Evolutionary conservation across 1,284 basidiomycete species (phyloP), one percentile per base, ranked within the genome.

Genomic region (Anthracocystis walkeri): DNA sequence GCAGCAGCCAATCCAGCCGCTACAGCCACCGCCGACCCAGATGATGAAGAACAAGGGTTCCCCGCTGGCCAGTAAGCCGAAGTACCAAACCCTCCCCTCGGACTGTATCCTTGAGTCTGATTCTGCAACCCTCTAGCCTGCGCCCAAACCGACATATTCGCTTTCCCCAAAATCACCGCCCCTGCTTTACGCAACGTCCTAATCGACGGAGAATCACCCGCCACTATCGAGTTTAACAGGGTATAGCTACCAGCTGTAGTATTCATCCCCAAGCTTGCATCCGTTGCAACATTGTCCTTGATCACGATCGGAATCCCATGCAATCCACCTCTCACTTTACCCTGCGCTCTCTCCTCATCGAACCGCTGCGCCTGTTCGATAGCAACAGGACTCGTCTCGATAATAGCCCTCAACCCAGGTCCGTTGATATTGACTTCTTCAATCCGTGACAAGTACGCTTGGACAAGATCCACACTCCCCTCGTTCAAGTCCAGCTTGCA

Each of bases 301-400:
- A 92, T 77, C 3, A 92, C 84, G 45, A 92, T 87, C 7, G 91
- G 91, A 31, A 92, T 91, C 0, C 91, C 91, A 76, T 92, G 91
- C 44, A 92, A 82, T 0, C 84, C 77, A n/a, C 90, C 87, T 11
- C 90, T 87, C 7, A 86, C 85, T 0, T 90, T 89, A 0, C 78
- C 86, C 2, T 57, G 51, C 23, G 85, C 84, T 2, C 91, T 87
- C 77, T 91, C 90, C 1, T 75, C 70, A 66, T 92, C 91, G 8
- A 91, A 84, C 16, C 29, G 46, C 3, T 16, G 14, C n/a, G 71
- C 71, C 8, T 4, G 81, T 85, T 0, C 87, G 87, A 11, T 90
- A 90, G 79, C 90, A 87, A n/a, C 73, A 71, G 90, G 90, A 69
- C 90, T 91, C 1, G 86, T 87, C 78, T 91, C 90, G 38, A 92